A percentile compares a stretch with the other conserved stretches of the same genome.
Evolutionary conservation across 2,329 filamentous ascomycete genomes (phyloP).

Genomic region (Fusarium citri): DNA sequence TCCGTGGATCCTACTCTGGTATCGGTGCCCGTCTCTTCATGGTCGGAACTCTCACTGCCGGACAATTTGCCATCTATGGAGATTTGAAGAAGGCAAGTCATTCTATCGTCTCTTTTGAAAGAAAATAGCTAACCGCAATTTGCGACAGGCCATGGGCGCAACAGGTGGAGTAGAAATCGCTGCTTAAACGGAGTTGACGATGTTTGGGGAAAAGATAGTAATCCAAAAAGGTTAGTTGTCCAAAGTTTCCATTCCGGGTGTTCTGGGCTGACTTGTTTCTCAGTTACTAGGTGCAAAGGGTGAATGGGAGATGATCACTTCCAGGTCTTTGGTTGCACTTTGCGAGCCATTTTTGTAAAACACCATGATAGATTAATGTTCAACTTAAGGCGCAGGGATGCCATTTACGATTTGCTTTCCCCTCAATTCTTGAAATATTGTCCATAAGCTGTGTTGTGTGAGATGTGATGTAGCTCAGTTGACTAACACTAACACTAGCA

Average conservation of each 20-base stretch:
- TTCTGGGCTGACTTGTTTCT: not conserved
- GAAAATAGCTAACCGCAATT: too few species aligned
- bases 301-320: not conserved
- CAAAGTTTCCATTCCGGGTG: not conserved
- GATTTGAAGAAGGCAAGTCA: conserved; percentile 51
- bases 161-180: conserved; percentile 80
- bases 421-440: not conserved
- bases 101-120: conserved; percentile 49
- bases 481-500: not conserved
- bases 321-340: not conserved
- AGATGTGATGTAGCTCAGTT: not conserved
- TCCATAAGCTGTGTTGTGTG: not conserved
- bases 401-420: not conserved
- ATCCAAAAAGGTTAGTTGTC: not conserved
- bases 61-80: conserved; percentile 92
- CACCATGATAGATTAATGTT: conserved; percentile 11
- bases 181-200: conserved; percentile 34
- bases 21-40: conserved; percentile 76
- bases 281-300: not conserved
- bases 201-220: conserved; percentile 2
- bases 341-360: conserved; percentile 11
- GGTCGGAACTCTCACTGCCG: conserved; percentile 79
- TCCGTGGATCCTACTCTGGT: conserved; percentile 82
- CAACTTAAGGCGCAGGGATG: conserved; percentile 2
- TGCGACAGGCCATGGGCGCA: conserved; percentile 73